Percentiles rank a stretch among this genome's conserved stretches.
phyloP scores from a whole-genome alignment of 2,329 filamentous ascomycete genomes.

The Blastomyces gilchristii region DNA sequence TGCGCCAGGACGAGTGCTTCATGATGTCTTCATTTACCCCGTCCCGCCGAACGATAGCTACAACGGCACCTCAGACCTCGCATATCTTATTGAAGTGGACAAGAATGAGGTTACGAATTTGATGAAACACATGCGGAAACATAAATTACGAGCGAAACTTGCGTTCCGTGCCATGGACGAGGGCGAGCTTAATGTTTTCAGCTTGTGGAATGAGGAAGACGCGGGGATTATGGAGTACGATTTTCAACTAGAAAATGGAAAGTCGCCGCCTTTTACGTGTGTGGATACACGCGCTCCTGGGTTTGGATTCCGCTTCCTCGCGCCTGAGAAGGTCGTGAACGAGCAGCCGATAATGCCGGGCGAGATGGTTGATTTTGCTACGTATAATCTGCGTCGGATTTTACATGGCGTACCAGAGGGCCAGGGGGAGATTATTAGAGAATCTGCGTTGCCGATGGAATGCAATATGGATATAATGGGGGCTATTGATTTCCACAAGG shows the following conservation, averaged over 20 bases:
- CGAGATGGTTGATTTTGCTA: constrained; percentile 42
- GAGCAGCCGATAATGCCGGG: constrained; percentile 34
- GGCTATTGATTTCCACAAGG: constrained; percentile 87
- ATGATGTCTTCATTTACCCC: constrained; percentile 86
- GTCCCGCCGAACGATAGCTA: constrained; percentile 30
- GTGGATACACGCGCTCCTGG: constrained; percentile 33
- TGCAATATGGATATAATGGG: constrained; percentile 78
- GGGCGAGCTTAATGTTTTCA: constrained; percentile 60
- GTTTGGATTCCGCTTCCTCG: constrained; percentile 31
- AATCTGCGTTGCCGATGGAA: constrained; percentile 71
- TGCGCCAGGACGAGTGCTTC: constrained; percentile 69
- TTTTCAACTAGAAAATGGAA: constrained; percentile 3
- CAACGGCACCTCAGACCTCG: constrained; percentile 15
- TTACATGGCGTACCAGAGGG: constrained; percentile 77
- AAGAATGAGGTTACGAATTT: constrained; percentile 52
- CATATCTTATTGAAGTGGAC: constrained; percentile 77
- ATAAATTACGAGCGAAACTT: constrained; percentile 77
- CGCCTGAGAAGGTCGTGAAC: constrained; percentile 25
- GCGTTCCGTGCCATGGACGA: constrained; percentile 54
- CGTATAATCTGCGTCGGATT: constrained; percentile 69
- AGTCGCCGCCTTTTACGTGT: constrained; percentile 24
- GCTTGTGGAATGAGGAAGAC: constrained; percentile 55
- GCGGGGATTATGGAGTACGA: constrained; percentile 27
- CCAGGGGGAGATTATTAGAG: constrained; percentile 61
- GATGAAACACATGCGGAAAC: constrained; percentile 65